phyloP scores from a whole-genome alignment of 352 stramenopile species.

The Globisporangium spinosum region DNA sequence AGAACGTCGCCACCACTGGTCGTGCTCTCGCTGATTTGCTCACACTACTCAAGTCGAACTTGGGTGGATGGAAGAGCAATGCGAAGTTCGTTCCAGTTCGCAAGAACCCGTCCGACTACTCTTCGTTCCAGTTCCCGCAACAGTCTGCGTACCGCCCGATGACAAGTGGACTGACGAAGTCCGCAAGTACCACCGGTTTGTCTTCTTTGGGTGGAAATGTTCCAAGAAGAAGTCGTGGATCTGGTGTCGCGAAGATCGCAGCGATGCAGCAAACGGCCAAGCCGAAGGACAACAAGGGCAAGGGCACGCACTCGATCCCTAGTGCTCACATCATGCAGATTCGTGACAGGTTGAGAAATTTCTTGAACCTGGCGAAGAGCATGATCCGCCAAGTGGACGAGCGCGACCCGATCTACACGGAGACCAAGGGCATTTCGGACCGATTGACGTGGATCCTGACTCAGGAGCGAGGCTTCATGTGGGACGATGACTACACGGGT shows the following conservation, averaged over 20 bases:
- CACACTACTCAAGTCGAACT: conserved; percentile 61
- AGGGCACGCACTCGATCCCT: conserved; percentile 69
- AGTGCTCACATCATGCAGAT: conserved; percentile 88
- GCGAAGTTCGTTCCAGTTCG: conserved; percentile 81
- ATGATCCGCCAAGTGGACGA: conserved; percentile 78
- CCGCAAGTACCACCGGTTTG: conserved; percentile 82
- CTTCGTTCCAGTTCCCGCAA: conserved; percentile 79
- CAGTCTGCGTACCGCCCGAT: conserved; percentile 40
- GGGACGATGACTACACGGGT: conserved; percentile 96
- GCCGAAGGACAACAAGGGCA: conserved; percentile 47
- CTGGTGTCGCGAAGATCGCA: conserved; percentile 76
- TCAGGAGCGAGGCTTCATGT: conserved; percentile 98
- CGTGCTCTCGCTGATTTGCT: conserved; percentile 71
- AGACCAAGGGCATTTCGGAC: conserved; percentile 91
- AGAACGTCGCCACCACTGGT: conserved; percentile 62
- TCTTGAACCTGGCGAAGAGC: conserved; percentile 92
- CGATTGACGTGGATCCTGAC: conserved; percentile 95
- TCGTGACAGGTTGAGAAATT: conserved; percentile 92
- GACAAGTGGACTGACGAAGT: conserved; percentile 72
- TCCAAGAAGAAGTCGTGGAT: conserved; percentile 73
- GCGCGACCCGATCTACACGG: conserved; percentile 66
- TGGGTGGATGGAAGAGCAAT: conserved; percentile 67
- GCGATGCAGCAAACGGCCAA: conserved; percentile 77
- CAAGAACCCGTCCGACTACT: conserved; percentile 82
- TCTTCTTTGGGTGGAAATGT: conserved; percentile 70